phyloP scores from a whole-genome alignment of 345 rosid species.

The Xanthoceras sorbifolium region DNA sequence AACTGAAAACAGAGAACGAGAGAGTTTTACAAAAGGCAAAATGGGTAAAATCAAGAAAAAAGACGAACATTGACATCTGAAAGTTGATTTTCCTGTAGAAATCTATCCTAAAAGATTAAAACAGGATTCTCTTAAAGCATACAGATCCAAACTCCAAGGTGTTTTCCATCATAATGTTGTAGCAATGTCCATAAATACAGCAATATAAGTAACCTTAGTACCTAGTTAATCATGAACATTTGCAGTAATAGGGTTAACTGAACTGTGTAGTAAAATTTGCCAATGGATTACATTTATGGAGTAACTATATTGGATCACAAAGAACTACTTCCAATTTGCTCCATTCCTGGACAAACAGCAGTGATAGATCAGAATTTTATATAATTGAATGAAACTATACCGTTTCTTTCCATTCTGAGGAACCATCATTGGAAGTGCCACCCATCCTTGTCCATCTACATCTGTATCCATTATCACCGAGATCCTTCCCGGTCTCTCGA shows the following conservation, averaged over 20 bases:
- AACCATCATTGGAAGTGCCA: constrained; percentile 71
- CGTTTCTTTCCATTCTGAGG: constrained; percentile 96
- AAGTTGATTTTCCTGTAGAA: background rate
- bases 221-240: no score
- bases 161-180: background rate
- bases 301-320: background rate
- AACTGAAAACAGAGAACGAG: background rate
- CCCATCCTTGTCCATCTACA: constrained; percentile 99
- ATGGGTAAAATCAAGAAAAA: background rate
- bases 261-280: background rate
- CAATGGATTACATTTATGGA: background rate
- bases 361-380: constrained; percentile 11
- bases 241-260: no score
- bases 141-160: background rate
- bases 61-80: background rate
- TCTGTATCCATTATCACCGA: constrained; percentile 82
- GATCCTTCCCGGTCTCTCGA: constrained; percentile 87
- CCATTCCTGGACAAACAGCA: constrained; percentile 17
- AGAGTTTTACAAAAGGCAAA: background rate
- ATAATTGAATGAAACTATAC: constrained; percentile 41
- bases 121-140: background rate
- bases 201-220: no score
- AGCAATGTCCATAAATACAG: no score
- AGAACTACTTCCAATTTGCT: constrained; percentile 4
- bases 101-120: background rate